Evolutionary conservation across 2,329 filamentous ascomycete genomes (phyloP).

Genomic region (Trichophyton schoenleinii): DNA sequence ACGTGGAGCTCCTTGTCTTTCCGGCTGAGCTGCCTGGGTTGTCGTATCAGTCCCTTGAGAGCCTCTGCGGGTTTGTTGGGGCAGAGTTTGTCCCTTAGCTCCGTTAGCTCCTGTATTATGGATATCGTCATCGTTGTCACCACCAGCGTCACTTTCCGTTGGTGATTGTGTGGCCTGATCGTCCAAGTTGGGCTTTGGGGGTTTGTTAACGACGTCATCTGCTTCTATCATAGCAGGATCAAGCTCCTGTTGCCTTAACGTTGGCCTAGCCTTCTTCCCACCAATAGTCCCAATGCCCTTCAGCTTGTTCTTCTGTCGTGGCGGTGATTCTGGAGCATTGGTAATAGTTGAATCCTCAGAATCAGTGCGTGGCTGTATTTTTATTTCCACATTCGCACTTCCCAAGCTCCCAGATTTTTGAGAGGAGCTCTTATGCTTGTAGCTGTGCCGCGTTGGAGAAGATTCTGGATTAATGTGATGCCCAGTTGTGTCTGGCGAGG

Average conservation of each 20-base stretch:
- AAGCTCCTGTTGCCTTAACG: not conserved
- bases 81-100: constrained; percentile 7
- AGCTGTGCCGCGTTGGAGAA: not conserved
- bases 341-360: constrained; percentile 9
- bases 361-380: not conserved
- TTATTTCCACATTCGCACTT: constrained; percentile 7
- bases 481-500: too few species aligned
- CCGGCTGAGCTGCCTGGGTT: constrained; percentile 7
- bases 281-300: constrained; percentile 12
- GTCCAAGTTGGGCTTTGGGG: not conserved
- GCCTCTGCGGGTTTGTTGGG: not conserved
- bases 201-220: not conserved
- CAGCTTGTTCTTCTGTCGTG: not conserved
- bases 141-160: not conserved
- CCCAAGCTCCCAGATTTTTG: constrained; percentile 10
- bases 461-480: not conserved
- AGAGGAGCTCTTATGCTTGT: not conserved
- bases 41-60: not conserved
- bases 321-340: constrained; percentile 4
- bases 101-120: not conserved
- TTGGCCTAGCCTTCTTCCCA: constrained; percentile 8
- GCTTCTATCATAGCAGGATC: not conserved
- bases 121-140: constrained; percentile 7
- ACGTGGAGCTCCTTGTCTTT: constrained; percentile 5
- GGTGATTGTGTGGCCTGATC: constrained; percentile 9